phyloP scores from a whole-genome alignment of 768 basidiomycete genomes.

The Rhodotorula kratochvilovae region DNA sequence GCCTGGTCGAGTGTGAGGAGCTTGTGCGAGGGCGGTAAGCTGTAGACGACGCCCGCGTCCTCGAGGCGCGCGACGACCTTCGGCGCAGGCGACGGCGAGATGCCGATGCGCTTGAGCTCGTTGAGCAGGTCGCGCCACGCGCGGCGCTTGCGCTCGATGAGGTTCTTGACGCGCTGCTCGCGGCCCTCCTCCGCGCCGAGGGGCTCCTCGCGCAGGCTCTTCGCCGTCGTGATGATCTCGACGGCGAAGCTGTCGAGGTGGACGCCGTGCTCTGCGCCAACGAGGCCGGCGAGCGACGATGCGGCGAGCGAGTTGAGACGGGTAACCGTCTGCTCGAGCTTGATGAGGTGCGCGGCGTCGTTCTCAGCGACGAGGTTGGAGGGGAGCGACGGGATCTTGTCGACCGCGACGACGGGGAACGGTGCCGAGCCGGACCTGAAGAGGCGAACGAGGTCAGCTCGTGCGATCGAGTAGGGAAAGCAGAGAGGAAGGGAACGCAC shows the following conservation, averaged over 20 bases:
- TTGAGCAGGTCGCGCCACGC: conserved; percentile 88
- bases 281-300: conserved; percentile 48
- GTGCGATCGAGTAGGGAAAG: neutral
- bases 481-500: neutral
- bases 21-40: neutral
- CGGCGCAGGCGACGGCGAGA: conserved; percentile 47
- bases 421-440: neutral
- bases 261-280: conserved; percentile 55
- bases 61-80: conserved; percentile 29
- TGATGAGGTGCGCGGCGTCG: conserved; percentile 3
- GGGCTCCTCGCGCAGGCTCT: conserved; percentile 47
- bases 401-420: neutral
- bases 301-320: conserved; percentile 21
- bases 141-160: conserved; percentile 76
- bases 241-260: conserved; percentile 62
- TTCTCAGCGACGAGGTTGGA: neutral
- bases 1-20: conserved; percentile 13
- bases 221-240: conserved; percentile 53
- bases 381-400: neutral
- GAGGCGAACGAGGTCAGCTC: neutral
- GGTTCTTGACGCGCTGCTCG: conserved; percentile 58
- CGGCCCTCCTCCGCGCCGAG: conserved; percentile 55
- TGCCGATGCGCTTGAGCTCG: conserved; percentile 73
- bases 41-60: conserved; percentile 29
- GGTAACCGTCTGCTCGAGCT: conserved; percentile 27